Conservation (phyloP, 192 early-diverging fungal species). For the Coemansia sp. region DNA sequence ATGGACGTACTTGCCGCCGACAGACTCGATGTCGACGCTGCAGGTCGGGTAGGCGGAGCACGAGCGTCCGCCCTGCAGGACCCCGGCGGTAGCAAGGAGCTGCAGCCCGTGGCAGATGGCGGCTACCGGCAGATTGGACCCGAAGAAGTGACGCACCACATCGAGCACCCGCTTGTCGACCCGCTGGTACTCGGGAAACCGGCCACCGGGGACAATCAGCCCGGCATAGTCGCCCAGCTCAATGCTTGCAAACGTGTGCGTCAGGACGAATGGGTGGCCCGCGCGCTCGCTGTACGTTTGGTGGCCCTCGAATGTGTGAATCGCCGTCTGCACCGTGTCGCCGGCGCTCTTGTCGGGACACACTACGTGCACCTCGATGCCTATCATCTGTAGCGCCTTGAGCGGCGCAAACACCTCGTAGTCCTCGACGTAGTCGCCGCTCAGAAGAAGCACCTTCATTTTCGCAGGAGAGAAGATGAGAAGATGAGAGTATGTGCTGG, state of each 20-base stretch:
- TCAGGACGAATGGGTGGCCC: constrained; percentile 55
- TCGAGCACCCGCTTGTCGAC: constrained; percentile 54
- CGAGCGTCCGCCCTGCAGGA: constrained; percentile 37
- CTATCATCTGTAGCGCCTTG: constrained; percentile 56
- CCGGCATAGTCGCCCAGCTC: constrained; percentile 56
- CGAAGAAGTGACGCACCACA: constrained; percentile 55
- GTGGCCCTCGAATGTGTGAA: constrained; percentile 55
- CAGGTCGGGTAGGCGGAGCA: constrained; percentile 47
- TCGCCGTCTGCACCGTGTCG: constrained; percentile 50
- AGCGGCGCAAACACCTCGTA: constrained; percentile 60
- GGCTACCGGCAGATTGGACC: constrained; percentile 54
- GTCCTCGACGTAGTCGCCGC: constrained; percentile 52
- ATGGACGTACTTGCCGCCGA: constrained; percentile 44
- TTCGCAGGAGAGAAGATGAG: not conserved
- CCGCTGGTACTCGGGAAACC: constrained; percentile 60
- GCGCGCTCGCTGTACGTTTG: constrained; percentile 57
- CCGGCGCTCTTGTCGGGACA: constrained; percentile 58
- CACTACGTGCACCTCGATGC: constrained; percentile 55
- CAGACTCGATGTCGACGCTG: constrained; percentile 40
- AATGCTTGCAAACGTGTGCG: constrained; percentile 47
- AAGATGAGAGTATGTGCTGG: not conserved
- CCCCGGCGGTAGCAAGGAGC: constrained; percentile 47
- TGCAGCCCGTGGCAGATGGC: constrained; percentile 60
- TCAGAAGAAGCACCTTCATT: constrained; percentile 40
- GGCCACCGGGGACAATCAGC: constrained; percentile 57